Base-by-base conservation (phyloP, 176 grass and related monocot species). In the Elaeis guineensis region DNA sequence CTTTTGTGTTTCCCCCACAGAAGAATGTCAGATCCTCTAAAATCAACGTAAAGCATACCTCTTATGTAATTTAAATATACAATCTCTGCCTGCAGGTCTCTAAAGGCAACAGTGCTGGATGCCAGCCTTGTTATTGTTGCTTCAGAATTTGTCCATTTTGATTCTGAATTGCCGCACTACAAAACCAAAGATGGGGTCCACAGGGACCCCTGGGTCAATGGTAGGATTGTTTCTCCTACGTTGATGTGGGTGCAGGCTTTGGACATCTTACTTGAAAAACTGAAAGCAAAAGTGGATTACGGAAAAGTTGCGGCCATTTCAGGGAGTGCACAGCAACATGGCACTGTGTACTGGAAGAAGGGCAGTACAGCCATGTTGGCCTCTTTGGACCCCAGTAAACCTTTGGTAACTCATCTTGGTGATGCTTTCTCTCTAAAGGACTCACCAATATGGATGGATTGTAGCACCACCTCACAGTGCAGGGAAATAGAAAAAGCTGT, bases 381-480 rank as follows among this genome's bases (percentile, higher is more conserved):
- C 58, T 91, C 87, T 25, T 71, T 97, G 76, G 73, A 85, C 77
- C 66, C 83, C 26, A 66, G 62, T 62, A 84, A 88, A 76, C 75
- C 61, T 51, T 85, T 97, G 69, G 16, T 61, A 25, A 44, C 52
- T 17, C 92, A 91, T 50, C 59, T 97, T 21, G 82, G 75, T 56
- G 65, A 88, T 64, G 84, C 78, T 49, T 97, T 97, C 67, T 91
- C 92, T 69, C 77, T 80, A 20, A 71, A 59, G 69, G 81, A 91
- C 29, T 90, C 86, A 26, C 92, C 92, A 29, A 70, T 97, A 87
- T 97, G 92, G 92, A 97, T 97, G 92, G 92, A 97, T 73, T 83
- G 83, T 73, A 97, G 92, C 71, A 97, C 92, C 22, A 88, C 81
- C 26, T 84, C 72, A 50, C 92, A 97, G 71, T 97, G 92, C 62